Conservation (phyloP, 2,329 filamentous ascomycete species). For the Cladosporium sp. region DNA sequence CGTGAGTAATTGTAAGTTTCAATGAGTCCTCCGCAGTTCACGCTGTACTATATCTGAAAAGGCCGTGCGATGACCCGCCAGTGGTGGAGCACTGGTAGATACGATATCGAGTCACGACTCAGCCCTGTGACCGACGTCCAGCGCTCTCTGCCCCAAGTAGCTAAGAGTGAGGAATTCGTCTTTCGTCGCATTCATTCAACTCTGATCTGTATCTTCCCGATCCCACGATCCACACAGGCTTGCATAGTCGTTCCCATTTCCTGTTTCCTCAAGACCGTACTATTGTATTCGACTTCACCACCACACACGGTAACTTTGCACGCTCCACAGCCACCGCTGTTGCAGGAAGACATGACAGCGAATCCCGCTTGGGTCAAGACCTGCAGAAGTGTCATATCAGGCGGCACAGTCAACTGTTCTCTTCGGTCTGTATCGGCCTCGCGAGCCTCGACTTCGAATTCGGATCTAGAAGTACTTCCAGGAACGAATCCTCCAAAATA, state of each 20-base stretch:
- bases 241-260: conserved; percentile 42
- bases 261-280: conserved; percentile 40
- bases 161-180: neutral
- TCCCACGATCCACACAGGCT: conserved; percentile 41
- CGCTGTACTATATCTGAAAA: no score
- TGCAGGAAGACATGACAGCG: conserved; percentile 48
- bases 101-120: no score
- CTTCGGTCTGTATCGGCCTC: conserved; percentile 10
- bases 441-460: neutral
- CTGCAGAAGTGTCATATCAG: conserved; percentile 46
- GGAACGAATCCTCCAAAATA: conserved; percentile 53
- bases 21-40: no score
- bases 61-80: no score
- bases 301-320: conserved; percentile 44
- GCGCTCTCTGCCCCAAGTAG: neutral
- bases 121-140: no score
- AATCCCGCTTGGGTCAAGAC: conserved; percentile 47
- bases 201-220: conserved; percentile 15
- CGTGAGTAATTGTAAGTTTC: neutral
- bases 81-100: no score
- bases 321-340: conserved; percentile 49
- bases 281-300: conserved; percentile 45
- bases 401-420: conserved; percentile 49
- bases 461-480: conserved; percentile 12
- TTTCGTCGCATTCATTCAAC: neutral